Evolutionary conservation across 2,329 filamentous ascomycete species (phyloP), one percentile per base, ranked within the genome.

Genomic region (Clonostachys sp.): DNA sequence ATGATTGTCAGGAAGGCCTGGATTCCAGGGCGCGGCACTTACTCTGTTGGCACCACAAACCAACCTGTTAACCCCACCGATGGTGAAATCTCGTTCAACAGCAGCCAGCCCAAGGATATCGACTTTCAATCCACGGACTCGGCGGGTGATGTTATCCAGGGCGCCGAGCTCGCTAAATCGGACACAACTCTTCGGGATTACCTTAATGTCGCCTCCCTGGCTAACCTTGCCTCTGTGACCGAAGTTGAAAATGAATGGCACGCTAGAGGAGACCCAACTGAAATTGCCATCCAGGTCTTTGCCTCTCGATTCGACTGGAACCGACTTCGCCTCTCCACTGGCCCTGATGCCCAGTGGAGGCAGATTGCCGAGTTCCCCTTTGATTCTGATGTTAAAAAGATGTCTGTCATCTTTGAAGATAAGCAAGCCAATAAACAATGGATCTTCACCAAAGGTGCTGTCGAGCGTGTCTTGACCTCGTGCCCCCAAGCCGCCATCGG

Each of bases 381-480:
- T 54, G 78, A 81, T 55, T 81, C 76, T 0, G 72, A 73, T 48
- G 67, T 81, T 48, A 82, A 82, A 62, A 73, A 74, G 48, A 82
- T 81, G 78, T 78, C 75, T 2, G 75, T 80, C 44, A 67, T 81
- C 42, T 79, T 76, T 60, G 64, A 52, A n/a, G 51, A 57, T 44
- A 49, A 34, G 3, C 35, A 48, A 9, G 58, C 61, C 10, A 53
- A 64, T 12, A 61, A 66, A 50, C 53, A 49, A n/a, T 64, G 61
- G 54, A 66, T 77, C 41, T 80, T 79, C 58, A 80, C 77, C 49
- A 82, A 83, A 57, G 82, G 81, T 45, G 84, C 84, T 2, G 83
- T 87, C 3, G 86, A 89, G 59, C 75, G 84, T 39, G 75, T 89
- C 33, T 68, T 89, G 14, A 76, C 78, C 4, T 78, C 79, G 2